phyloP scores from a whole-genome alignment of 768 basidiomycete genomes.

The Jaapia argillacea region DNA sequence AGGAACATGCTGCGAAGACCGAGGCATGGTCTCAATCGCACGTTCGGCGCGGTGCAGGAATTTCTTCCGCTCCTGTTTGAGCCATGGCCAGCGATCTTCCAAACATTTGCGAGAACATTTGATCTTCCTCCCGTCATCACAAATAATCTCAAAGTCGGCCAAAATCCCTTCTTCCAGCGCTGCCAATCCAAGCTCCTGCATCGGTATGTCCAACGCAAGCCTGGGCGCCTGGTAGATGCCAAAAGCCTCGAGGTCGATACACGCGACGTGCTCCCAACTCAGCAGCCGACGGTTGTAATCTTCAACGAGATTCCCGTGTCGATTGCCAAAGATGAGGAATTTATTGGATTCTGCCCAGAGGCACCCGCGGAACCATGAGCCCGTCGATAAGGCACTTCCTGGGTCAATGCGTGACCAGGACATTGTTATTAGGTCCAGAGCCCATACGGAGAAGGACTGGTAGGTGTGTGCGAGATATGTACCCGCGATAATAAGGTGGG shows the following conservation, averaged over 20 bases:
- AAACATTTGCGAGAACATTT: slow-evolving; percentile 76
- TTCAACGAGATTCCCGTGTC: slow-evolving; percentile 77
- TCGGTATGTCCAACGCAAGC: slow-evolving; percentile 50
- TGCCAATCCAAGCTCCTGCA: slow-evolving; percentile 80
- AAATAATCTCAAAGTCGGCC: slow-evolving; percentile 90
- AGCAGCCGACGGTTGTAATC: slow-evolving; percentile 88
- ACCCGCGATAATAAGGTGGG: slow-evolving; percentile 87
- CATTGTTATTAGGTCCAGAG: slow-evolving; percentile 76
- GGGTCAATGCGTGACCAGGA: slow-evolving; percentile 85
- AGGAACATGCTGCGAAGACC: slow-evolving; percentile 49
- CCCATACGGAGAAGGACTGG: slow-evolving; percentile 96
- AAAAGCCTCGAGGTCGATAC: slow-evolving; percentile 88
- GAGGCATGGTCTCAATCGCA: slow-evolving; percentile 48
- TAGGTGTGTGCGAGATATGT: slow-evolving; percentile 92
- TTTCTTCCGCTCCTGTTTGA: slow-evolving; percentile 56
- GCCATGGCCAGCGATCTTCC: slow-evolving; percentile 94
- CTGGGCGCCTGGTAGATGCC: slow-evolving; percentile 89
- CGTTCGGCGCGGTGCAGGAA: slow-evolving; percentile 49
- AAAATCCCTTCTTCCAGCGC: slow-evolving; percentile 72
- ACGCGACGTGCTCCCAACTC: slow-evolving; percentile 87
- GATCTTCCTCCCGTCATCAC: slow-evolving; percentile 82
- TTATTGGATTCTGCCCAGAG: slow-evolving; percentile 79
- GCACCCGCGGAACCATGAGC: slow-evolving; percentile 93
- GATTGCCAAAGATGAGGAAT: slow-evolving; percentile 88
- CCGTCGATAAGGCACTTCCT: slow-evolving; percentile 73